Conservation (phyloP, 1,284 basidiomycete genomes). For the Takashimella koratensis region DNA sequence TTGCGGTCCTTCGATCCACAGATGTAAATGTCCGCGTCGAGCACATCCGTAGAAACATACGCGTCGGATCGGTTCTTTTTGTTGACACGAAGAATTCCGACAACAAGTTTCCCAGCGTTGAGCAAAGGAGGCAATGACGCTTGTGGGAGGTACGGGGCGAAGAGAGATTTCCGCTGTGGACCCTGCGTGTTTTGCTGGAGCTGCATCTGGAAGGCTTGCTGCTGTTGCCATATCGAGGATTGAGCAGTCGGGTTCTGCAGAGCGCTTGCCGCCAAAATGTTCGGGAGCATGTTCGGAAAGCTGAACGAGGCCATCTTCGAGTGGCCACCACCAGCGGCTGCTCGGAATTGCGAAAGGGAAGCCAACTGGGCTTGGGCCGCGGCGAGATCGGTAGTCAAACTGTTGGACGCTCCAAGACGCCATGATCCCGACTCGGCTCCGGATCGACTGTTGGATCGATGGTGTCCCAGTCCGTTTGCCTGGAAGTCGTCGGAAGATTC, state of each 20-base stretch:
- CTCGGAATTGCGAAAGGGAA: constrained; percentile 94
- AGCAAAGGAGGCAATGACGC: constrained; percentile 94
- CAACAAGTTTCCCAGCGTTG: constrained; percentile 96
- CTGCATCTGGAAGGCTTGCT: constrained; percentile 71
- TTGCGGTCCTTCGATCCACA: constrained; percentile 99
- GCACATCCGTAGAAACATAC: constrained; percentile 97
- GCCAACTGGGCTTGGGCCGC: constrained; percentile 90
- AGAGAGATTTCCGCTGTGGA: constrained; percentile 95
- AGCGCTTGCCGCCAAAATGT: constrained; percentile 92
- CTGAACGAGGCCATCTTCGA: constrained; percentile 96
- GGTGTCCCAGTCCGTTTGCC: constrained; percentile 52
- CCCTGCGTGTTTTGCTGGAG: constrained; percentile 79
- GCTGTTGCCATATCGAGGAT: constrained; percentile 69
- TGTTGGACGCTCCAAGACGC: constrained; percentile 66
- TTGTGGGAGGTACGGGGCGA: constrained; percentile 97
- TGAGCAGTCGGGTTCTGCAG: constrained; percentile 54
- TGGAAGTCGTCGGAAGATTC: constrained; percentile 37
- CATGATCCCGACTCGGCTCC: constrained; percentile 63
- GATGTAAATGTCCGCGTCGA: constrained; percentile 98
- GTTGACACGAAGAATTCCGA: constrained; percentile 95
- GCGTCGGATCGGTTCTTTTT: constrained; percentile 99
- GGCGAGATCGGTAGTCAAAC: constrained; percentile 74
- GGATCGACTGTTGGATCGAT: constrained; percentile 57
- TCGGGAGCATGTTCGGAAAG: constrained; percentile 93
- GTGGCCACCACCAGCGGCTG: constrained; percentile 89